Evolutionary conservation across 257 asterid species (phyloP), one percentile per base, ranked within the genome.

Genomic region (Hygrophila difformis): DNA sequence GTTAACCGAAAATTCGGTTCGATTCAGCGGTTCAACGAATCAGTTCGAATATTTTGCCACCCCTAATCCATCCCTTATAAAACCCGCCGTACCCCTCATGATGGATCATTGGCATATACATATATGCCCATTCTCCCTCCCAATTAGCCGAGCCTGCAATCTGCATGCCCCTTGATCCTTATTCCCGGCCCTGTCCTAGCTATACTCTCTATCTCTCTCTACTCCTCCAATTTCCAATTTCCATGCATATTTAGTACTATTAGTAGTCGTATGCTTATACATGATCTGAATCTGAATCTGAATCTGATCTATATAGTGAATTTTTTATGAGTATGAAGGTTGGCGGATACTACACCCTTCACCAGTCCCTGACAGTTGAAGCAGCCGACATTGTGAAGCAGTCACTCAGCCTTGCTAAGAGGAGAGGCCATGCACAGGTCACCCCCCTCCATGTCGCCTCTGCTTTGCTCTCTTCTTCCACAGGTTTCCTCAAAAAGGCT

Each of bases 381-480:
- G 76, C 98, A 1, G 74, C 93, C n/a, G 53, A 39, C 29, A 40
- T 71, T 12, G 95, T 84, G 2, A 88, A 82, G 64, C 97, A 84
- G 64, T 89, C 97, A 0, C 56, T 84, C 7, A 66, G 52, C 49
- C 74, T 88, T 0, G 95, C 95, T 15, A 66, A 87, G 52, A 67
- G 95, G 42, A 61, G 97, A 60, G 97, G 97, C 10, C 95, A 88
- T 63, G 82, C 97, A 1, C 97, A 88, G 47, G 95, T 88, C 2
- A 88, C 93, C 1, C 97, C 97, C 8, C 95, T 88, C 36, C 97
- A 88, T 29, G 95, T 88, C 1, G 97, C 97, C 0, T 78, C 79
- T 18, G 79, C 82, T 5, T 81, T 88, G 95, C 80, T 88, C 7
- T 56, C 89, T 1, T 71, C 94, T 15, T 66, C 87, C 2, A 51